These are phyloP conservation scores for Coemansia sp. DNA, from an alignment of 192 early-diverging fungal genomes.

Conservation along the genomic window DNA sequence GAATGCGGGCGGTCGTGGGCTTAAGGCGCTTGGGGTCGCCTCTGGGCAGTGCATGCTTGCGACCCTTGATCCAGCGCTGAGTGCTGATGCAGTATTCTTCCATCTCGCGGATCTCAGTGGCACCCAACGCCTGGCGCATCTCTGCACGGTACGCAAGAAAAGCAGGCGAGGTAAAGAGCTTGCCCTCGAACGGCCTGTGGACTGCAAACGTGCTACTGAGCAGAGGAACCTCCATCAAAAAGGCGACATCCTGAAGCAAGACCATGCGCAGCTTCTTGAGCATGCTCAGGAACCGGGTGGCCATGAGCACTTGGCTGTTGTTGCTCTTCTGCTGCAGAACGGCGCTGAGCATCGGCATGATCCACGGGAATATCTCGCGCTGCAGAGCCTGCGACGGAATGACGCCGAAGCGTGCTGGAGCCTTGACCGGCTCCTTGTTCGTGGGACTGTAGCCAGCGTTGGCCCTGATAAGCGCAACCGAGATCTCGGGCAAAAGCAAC, in stretches of 20 bases:
- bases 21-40: constrained; percentile 21
- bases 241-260: constrained; percentile 46
- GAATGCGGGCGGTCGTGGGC: constrained; percentile 28
- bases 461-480: constrained; percentile 22
- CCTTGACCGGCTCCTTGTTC: background rate
- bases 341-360: constrained; percentile 33
- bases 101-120: constrained; percentile 20
- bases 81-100: constrained; percentile 17
- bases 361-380: constrained; percentile 50
- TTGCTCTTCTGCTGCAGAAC: constrained; percentile 39
- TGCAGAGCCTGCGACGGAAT: constrained; percentile 36
- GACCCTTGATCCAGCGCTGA: constrained; percentile 21
- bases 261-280: constrained; percentile 48
- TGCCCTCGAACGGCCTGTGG: constrained; percentile 30
- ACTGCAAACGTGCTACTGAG: constrained; percentile 12
- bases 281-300: constrained; percentile 38
- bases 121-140: constrained; percentile 25
- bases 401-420: constrained; percentile 31
- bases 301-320: constrained; percentile 37
- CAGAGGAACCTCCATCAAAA: constrained; percentile 44
- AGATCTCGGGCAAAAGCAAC: constrained; percentile 29
- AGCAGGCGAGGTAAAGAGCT: constrained; percentile 30
- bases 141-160: constrained; percentile 30
- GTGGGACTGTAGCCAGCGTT: constrained; percentile 38
- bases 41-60: constrained; percentile 21